Evolutionary conservation across 805 yeast genomes (phyloP), one percentile per base, ranked within the genome.

Genomic region (Lipomyces sp.): DNA sequence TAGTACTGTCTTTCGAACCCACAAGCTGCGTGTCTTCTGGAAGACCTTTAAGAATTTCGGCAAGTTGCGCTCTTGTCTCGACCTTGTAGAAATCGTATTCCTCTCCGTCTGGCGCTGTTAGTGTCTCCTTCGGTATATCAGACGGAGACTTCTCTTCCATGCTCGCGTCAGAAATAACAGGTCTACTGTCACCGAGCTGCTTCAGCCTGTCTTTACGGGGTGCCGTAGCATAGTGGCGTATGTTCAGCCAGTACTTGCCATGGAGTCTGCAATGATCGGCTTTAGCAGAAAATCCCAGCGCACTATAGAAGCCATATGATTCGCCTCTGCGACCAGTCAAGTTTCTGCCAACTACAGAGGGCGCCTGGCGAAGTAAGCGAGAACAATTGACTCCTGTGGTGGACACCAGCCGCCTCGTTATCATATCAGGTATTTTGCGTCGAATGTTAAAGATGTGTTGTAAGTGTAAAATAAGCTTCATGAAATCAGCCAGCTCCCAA

Each of bases 1-100:
- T 42, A 42, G n/a, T 42, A n/a, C 48, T 42, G 48, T n/a, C 48
- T 42, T 42, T 42, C 8, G 48, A 42, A n/a, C 48, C 48, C 48
- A 42, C n/a, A 42, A 42, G 18, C 8, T 42, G 48, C 18, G 48
- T 13, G 24, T 42, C 48, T 42, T 42, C 24, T 15, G 48, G 48
- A n/a, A 42, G 48, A 15, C n/a, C n/a, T 11, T 42, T 42, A 15
- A 42, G 48, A 42, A 42, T 42, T 42, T 42, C 29, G 7, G 48
- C 18, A 15, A 42, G 48, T 42, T 42, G 48, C 8, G 24, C 48
- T 42, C n/a, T 42, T 5, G 48, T 42, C 6, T 42, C 48, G 15
- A 42, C 48, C 24, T 42, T 42, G 8, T 15, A 15, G 6, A 42
- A 18, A 7, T 42, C 48, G 48, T 42, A 42, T 42, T 42, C 5